These are phyloP conservation scores for Zoysia matrella DNA, from an alignment of 202 grass and related monocot genomes.

Conservation along the genomic window DNA sequence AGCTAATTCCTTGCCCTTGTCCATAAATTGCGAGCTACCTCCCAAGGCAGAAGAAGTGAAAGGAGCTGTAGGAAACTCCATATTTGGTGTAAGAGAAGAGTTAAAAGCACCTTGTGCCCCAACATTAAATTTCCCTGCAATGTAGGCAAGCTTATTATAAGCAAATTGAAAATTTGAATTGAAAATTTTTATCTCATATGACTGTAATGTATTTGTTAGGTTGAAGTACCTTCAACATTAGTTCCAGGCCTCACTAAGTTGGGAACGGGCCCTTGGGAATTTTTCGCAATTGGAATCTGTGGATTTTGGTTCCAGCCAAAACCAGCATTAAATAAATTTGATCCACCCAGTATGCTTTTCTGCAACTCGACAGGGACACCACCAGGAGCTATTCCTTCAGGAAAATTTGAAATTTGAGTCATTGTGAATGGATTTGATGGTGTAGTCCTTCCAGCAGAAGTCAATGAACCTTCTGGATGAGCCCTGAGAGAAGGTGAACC, in stretches of 20 bases:
- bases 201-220: slow-evolving; percentile 25
- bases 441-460: slow-evolving; percentile 64
- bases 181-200: slow-evolving; percentile 10
- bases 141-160: slow-evolving; percentile 39
- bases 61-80: slow-evolving; percentile 54
- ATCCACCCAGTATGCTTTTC: slow-evolving; percentile 71
- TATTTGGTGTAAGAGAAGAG: slow-evolving; percentile 58
- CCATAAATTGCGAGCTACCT: slow-evolving; percentile 72
- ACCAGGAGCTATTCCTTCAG: slow-evolving; percentile 65
- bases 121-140: slow-evolving; percentile 74
- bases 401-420: slow-evolving; percentile 64
- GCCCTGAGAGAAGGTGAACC: slow-evolving; percentile 55
- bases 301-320: slow-evolving; percentile 84
- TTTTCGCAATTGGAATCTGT: slow-evolving; percentile 60
- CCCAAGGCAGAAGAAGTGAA: slow-evolving; percentile 70
- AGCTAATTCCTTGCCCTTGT: slow-evolving; percentile 87
- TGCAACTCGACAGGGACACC: slow-evolving; percentile 67
- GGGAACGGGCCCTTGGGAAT: slow-evolving; percentile 71
- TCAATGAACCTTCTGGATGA: slow-evolving; percentile 49
- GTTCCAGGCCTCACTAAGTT: slow-evolving; percentile 65
- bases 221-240: slow-evolving; percentile 60
- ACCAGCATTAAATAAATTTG: slow-evolving; percentile 63
- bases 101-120: slow-evolving; percentile 67
- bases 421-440: slow-evolving; percentile 59
- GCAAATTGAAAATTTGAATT: slow-evolving; percentile 33